A percentile compares a stretch with the other conserved stretches of the same genome.
phyloP scores from a whole-genome alignment of 768 basidiomycete species.

The Dendrothele bispora region DNA sequence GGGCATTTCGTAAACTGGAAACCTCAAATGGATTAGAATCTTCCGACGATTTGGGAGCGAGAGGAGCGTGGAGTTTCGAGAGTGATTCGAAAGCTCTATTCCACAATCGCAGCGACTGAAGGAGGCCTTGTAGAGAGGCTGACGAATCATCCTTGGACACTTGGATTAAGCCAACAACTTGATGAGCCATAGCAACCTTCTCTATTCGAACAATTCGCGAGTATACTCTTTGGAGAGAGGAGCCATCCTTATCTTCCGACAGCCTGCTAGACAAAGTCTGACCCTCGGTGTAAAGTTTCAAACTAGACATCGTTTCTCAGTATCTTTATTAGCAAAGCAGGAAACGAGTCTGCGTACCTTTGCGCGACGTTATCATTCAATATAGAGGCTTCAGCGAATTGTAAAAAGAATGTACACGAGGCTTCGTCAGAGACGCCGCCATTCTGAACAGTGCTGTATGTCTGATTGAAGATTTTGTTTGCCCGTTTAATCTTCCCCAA shows the following conservation, averaged over 20 bases:
- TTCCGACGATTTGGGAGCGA: constrained; percentile 26
- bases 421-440: constrained; percentile 50
- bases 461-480: constrained; percentile 59
- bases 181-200: constrained; percentile 69
- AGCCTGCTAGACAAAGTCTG: constrained; percentile 25
- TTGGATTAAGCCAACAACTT: constrained; percentile 69
- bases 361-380: constrained; percentile 54
- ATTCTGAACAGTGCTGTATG: constrained; percentile 44
- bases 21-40: constrained; percentile 63
- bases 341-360: constrained; percentile 42
- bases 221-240: constrained; percentile 58
- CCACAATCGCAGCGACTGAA: constrained; percentile 77
- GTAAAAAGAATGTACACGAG: constrained; percentile 54
- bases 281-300: not conserved
- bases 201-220: constrained; percentile 61
- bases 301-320: too few relatives aligned
- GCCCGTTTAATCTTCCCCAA: constrained; percentile 78
- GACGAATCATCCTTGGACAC: constrained; percentile 57
- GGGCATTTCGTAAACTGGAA: constrained; percentile 39
- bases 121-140: constrained; percentile 52
- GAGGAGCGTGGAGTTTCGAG: constrained; percentile 55
- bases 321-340: not conserved
- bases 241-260: constrained; percentile 43
- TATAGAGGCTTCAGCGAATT: constrained; percentile 67
- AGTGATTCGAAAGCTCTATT: constrained; percentile 76